A percentile compares a stretch with the other conserved stretches of the same genome.
Evolutionary conservation across 2,329 filamentous ascomycete species (phyloP).

Genomic region (Ceratocystis alfenasii): DNA sequence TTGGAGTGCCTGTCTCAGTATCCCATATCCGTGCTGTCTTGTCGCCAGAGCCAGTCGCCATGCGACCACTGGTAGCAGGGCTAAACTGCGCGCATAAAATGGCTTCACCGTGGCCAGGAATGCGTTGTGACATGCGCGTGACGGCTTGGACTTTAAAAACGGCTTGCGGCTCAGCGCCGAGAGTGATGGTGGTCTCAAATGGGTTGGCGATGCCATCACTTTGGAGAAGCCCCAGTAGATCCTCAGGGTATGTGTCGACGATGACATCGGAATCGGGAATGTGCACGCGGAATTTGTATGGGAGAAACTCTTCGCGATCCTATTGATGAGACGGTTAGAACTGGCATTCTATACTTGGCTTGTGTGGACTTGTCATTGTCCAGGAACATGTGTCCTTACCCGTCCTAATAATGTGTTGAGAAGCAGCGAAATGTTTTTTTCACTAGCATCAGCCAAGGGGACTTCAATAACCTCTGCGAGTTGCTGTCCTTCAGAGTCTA

Average conservation of each 20-base stretch:
- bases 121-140: conserved; percentile 75
- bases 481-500: conserved; percentile 66
- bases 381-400: conserved; percentile 34
- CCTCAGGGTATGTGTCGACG: conserved; percentile 44
- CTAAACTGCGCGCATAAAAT: conserved; percentile 82
- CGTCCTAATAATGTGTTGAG: conserved; percentile 73
- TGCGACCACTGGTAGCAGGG: conserved; percentile 58
- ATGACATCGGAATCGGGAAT: conserved; percentile 42
- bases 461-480: conserved; percentile 59
- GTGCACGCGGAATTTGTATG: conserved; percentile 50
- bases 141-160: conserved; percentile 90
- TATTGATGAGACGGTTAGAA: conserved; percentile 24
- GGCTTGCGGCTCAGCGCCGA: conserved; percentile 65
- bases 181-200: conserved; percentile 43
- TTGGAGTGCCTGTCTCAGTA: conserved; percentile 80
- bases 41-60: conserved; percentile 85
- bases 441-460: conserved; percentile 69
- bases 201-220: conserved; percentile 47
- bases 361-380: no score
- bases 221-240: conserved; percentile 43
- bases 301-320: conserved; percentile 48
- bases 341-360: no score
- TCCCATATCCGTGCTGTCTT: conserved; percentile 90
- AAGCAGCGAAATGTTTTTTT: conserved; percentile 79
- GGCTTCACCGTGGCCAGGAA: conserved; percentile 81